Evolutionary conservation across 176 grass and related monocot species (phyloP), one percentile per base, ranked within the genome.

Genomic region (Guadua angustifolia): DNA sequence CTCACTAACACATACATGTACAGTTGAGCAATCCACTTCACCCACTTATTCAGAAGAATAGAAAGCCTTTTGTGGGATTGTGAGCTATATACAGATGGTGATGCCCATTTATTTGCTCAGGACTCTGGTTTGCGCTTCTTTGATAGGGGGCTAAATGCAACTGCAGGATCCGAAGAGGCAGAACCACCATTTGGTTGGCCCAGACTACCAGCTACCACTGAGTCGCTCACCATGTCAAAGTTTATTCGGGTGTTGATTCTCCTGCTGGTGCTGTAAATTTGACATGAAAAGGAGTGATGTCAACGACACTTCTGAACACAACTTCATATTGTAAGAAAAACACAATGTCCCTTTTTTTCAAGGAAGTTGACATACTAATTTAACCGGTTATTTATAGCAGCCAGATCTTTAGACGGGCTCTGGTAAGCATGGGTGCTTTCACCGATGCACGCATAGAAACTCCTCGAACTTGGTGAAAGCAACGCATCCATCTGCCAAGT

Each of bases 371-470:
- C 69, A 49, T 88, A 98, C 96, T 83, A 88, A 73, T 95, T 98
- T 26, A 99, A 85, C 78, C 78, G 88, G 71, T 76, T 90, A 46
- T 99, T 99, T 81, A 99, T 95, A 80, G 83, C 86, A 18, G 84
- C 87, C 76, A 99, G 85, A 89, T 99, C 96, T 67, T 91, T 95
- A 5, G 93, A 92, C 53, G 91, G 91, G 70, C 93, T 94, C 77
- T 90, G 91, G 74, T 92, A 95, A 81, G 87, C 82, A 75, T 88
- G 93, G 38, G 96, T 95, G 89, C 96, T 93, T 88, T 99, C 96
- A 32, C 96, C 93, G 22, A 99, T 88, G 80, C 93, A 99, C 49
- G 93, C 96, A 87, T 99, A 99, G 80, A 90, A 94, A 85, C 96
- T 99, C 78, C 89, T 88, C 3, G 89, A 94, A 85, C 96, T 95